Conservation (phyloP, 2,329 filamentous ascomycete genomes). For the Fusarium pseudocircinatum region DNA sequence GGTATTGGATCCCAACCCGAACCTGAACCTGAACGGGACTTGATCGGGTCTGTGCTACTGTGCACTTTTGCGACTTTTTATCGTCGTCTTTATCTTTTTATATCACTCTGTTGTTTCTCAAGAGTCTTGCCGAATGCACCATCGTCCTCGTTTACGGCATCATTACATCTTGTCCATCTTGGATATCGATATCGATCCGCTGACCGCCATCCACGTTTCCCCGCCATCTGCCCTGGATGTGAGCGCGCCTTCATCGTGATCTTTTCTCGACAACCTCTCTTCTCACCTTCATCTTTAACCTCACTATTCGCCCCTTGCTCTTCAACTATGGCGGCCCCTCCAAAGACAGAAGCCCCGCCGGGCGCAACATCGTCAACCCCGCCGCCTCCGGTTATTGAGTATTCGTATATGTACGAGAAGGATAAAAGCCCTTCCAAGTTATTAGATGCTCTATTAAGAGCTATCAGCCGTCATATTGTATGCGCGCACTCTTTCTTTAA, state of each 20-base stretch:
- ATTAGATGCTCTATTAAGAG: constrained; percentile 73
- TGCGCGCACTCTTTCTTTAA: constrained; percentile 45
- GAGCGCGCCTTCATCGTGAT: constrained; percentile 16
- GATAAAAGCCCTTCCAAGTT: constrained; percentile 74
- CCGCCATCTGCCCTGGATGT: constrained; percentile 36
- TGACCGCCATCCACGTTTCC: constrained; percentile 35
- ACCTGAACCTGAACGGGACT: constrained; percentile 16
- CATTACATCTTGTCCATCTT: constrained; percentile 14
- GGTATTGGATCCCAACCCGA: constrained; percentile 21
- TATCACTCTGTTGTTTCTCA: neutral
- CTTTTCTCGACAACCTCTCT: neutral
- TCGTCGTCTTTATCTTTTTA: neutral
- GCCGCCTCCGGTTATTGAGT: constrained; percentile 52
- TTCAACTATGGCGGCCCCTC: constrained; percentile 40
- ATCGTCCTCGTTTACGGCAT: constrained; percentile 21
- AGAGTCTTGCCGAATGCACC: constrained; percentile 24
- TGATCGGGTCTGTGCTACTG: constrained; percentile 2
- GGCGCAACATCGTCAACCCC: constrained; percentile 35
- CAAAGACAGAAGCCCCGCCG: constrained; percentile 37
- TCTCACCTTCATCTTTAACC: neutral
- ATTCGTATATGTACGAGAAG: constrained; percentile 74
- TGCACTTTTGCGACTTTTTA: constrained; percentile 12
- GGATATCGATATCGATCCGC: constrained; percentile 18
- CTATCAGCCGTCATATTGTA: constrained; percentile 77
- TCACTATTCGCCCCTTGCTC: neutral